A percentile compares a stretch with the other conserved stretches of the same genome.
Evolutionary conservation across 352 stramenopile genomes (phyloP).

Genomic region (Phytophthora pinifolia): DNA sequence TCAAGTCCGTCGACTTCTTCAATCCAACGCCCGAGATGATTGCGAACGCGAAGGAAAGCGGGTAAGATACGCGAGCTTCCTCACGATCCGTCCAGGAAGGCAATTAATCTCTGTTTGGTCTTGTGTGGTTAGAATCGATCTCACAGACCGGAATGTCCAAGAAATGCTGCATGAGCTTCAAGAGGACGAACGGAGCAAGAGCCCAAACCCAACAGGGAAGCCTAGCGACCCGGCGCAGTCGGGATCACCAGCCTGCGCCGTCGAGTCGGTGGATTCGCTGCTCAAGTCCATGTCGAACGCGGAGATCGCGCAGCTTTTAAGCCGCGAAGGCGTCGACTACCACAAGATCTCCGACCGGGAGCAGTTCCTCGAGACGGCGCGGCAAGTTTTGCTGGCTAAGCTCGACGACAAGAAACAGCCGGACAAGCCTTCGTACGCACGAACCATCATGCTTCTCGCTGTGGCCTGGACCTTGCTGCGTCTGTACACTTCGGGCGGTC

Average conservation of each 20-base stretch:
- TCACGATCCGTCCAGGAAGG: too few relatives aligned
- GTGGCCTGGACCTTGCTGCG: conserved; percentile 64
- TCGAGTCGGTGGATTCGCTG: conserved; percentile 65
- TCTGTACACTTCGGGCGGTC: conserved; percentile 67
- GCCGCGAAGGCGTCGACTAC: conserved; percentile 70
- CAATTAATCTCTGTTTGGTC: too few relatives aligned
- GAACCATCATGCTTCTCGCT: conserved; percentile 58
- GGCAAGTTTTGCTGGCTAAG: conserved; percentile 65
- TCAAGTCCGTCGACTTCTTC: conserved; percentile 79
- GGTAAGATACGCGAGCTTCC: conserved; percentile 24
- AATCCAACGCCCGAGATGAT: conserved; percentile 79
- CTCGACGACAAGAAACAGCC: conserved; percentile 31
- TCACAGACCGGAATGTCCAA: conserved; percentile 71
- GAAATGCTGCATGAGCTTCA: conserved; percentile 83
- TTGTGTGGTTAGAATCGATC: conserved; percentile 58
- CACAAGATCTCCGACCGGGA: conserved; percentile 75
- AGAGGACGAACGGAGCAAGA: conserved; percentile 56
- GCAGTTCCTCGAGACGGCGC: conserved; percentile 72
- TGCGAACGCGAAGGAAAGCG: conserved; percentile 70
- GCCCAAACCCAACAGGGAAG: conserved; percentile 14
- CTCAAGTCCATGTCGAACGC: conserved; percentile 76
- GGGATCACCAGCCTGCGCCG: conserved; percentile 12
- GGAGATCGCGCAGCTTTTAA: conserved; percentile 66
- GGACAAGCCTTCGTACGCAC: conserved; percentile 42
- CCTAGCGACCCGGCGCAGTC: conserved; percentile 4